Percentiles rank a stretch among this genome's conserved stretches.
These are phyloP conservation scores for Pyrenophora graminea DNA, from an alignment of 2,329 filamentous ascomycete species.

Conservation along the genomic window DNA sequence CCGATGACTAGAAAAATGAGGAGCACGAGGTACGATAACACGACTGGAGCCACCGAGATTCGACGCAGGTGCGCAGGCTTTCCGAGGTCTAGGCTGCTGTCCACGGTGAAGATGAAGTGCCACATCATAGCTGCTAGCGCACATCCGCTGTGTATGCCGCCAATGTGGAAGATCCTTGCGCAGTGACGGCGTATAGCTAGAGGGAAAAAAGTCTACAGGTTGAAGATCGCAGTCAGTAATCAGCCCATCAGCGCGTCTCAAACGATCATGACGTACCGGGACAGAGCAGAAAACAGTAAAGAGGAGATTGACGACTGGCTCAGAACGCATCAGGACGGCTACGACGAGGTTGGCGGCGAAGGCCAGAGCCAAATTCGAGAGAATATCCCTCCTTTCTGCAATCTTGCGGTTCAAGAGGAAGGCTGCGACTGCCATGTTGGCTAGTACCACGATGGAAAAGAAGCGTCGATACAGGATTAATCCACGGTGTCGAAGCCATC, in stretches of 20 bases:
- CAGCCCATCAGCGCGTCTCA: not conserved
- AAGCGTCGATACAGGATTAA: constrained; percentile 40
- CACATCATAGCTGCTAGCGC: constrained; percentile 45
- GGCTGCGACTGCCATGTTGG: constrained; percentile 31
- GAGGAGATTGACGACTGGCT: constrained; percentile 44
- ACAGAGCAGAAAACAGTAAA: constrained; percentile 44
- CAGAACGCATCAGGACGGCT: constrained; percentile 41
- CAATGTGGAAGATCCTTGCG: constrained; percentile 43
- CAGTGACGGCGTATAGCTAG: constrained; percentile 39
- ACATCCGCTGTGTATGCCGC: constrained; percentile 45
- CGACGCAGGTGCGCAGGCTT: constrained; percentile 25
- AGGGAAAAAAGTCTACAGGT: constrained; percentile 19
- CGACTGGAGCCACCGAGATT: constrained; percentile 24
- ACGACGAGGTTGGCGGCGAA: constrained; percentile 43
- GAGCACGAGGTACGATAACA: constrained; percentile 37
- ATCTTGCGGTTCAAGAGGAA: constrained; percentile 30
- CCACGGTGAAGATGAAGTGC: constrained; percentile 51
- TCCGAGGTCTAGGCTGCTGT: constrained; percentile 40
- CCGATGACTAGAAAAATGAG: constrained; percentile 37
- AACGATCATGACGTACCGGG: constrained; percentile 19
- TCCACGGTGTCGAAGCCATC: constrained; percentile 39
- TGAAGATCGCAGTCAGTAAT: not conserved
- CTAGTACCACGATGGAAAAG: constrained; percentile 34
- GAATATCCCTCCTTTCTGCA: constrained; percentile 23
- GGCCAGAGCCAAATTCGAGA: constrained; percentile 39